These are phyloP conservation scores for Irpex sp. DNA, from an alignment of 1,284 basidiomycete species.

Conservation along the genomic window DNA sequence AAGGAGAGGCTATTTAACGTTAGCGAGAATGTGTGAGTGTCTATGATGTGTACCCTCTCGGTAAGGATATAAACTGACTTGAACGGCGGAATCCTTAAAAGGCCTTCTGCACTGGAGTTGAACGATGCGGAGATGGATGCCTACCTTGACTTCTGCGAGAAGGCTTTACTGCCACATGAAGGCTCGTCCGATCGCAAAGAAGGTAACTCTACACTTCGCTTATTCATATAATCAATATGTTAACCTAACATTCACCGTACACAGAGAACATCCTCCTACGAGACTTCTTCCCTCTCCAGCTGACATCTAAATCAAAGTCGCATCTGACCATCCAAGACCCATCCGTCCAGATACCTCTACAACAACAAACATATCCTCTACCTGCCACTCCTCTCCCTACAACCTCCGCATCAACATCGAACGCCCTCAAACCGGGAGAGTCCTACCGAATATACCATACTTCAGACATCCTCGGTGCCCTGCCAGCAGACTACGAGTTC, in stretches of 20 bases:
- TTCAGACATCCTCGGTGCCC: slow-evolving; percentile 51
- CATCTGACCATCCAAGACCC: no score
- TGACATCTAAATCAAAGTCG: neutral
- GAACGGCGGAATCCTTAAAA: neutral
- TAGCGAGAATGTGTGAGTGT: slow-evolving; percentile 11
- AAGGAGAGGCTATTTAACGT: slow-evolving; percentile 27
- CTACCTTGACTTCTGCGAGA: slow-evolving; percentile 64
- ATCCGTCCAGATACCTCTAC: no score
- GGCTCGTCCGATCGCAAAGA: slow-evolving; percentile 12
- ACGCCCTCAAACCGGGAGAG: slow-evolving; percentile 41
- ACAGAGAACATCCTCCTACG: slow-evolving; percentile 19
- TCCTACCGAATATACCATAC: slow-evolving; percentile 54
- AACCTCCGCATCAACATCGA: slow-evolving; percentile 8
- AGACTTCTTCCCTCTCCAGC: slow-evolving; percentile 20
- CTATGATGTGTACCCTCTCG: no score
- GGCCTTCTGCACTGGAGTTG: slow-evolving; percentile 53
- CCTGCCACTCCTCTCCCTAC: neutral
- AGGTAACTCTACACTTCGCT: neutral
- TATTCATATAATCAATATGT: no score
- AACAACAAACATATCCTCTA: no score
- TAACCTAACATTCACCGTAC: neutral
- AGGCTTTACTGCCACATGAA: slow-evolving; percentile 38
- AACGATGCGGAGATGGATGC: slow-evolving; percentile 50
- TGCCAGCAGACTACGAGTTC: slow-evolving; percentile 41
- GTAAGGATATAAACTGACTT: no score